Conservation (phyloP, 441 rosid species). For the Adansonia grandidieri region DNA sequence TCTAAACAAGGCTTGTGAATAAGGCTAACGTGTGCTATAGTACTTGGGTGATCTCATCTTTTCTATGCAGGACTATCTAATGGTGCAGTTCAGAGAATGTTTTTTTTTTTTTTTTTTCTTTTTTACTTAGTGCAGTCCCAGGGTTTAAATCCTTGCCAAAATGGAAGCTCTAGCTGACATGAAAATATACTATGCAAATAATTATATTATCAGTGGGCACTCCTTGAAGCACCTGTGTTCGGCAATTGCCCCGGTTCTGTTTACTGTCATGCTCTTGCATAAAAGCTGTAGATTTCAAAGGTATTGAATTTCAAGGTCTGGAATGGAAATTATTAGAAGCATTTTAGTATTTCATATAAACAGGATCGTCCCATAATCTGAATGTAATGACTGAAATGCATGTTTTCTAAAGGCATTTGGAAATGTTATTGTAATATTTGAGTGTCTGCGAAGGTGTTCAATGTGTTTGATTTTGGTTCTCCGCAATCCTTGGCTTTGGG, state of each 20-base stretch:
- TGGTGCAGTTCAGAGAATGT: conserved; percentile 51
- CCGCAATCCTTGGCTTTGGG: neutral
- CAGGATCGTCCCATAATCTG: neutral
- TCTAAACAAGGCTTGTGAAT: conserved; percentile 44
- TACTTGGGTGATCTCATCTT: conserved; percentile 17
- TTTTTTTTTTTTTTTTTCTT: conserved; percentile 32
- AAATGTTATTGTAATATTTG: neutral
- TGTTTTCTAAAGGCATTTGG: neutral
- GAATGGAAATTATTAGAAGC: neutral
- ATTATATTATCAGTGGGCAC: conserved; percentile 70
- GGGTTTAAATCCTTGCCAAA: conserved; percentile 53
- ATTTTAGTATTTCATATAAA: neutral
- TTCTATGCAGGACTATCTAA: conserved; percentile 49
- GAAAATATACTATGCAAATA: conserved; percentile 61
- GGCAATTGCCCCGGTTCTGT: conserved; percentile 53
- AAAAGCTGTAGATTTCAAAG: conserved; percentile 66
- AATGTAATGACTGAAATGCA: conserved; percentile 20
- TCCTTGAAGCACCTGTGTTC: conserved; percentile 75
- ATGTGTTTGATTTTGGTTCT: neutral
- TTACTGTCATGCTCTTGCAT: conserved; percentile 66
- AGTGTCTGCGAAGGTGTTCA: neutral
- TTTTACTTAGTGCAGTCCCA: too few species aligned
- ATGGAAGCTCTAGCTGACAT: conserved; percentile 61
- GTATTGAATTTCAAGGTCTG: conserved; percentile 37
- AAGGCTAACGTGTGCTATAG: conserved; percentile 1